Evolutionary conservation across 495 filamentous ascomycete species (phyloP), one percentile per base, ranked within the genome.

Genomic region (Penicillium goetzii): DNA sequence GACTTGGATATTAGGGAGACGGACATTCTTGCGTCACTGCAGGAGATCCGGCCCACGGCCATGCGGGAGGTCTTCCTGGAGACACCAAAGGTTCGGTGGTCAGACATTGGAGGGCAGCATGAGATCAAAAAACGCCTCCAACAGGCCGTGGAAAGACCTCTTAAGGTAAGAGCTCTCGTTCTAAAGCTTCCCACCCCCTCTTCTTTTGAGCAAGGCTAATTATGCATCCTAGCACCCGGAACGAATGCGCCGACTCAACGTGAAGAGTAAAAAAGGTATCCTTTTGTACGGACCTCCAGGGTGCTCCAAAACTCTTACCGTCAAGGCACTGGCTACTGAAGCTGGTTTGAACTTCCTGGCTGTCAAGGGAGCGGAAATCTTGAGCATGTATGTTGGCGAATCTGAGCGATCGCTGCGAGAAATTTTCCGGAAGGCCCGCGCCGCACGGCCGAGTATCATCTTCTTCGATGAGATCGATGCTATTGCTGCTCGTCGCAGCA

Each of bases 391-490:
- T 76, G 93, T 99, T 25, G 95, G 95, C 58, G 95, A 99, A 76
- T 94, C 93, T 7, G 95, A 99, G 78, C 88, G 93, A 10, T 88
- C 90, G 28, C 82, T 99, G 47, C 85, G 95, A 53, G 91, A 95
- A 51, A 85, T 97, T 10, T 99, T 99, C 75, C 84, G 88, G 55
- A 92, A 92, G 65, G 95, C 95, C 3, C 83, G 92, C 47, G 88
- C 90, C 41, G 95, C 93, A 26, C 87, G 88, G 57, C 95, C 95
- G 4, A 92, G 90, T 72, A 94, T 99, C 72, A 92, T 99, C 61
- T 99, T 99, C 81, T 98, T 99, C 70, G 95, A 99, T 74, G 95
- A 99, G 74, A 96, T 99, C 68, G 95, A 99, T 78, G 88, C 92
- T 6, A 93, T 99, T 60, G 93, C 88, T n/a, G 86, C 88, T 11